A percentile compares a stretch with the other conserved stretches of the same genome.
These are phyloP conservation scores for Triticum timopheevii DNA, from an alignment of 176 grass and related monocot species.

Conservation along the genomic window DNA sequence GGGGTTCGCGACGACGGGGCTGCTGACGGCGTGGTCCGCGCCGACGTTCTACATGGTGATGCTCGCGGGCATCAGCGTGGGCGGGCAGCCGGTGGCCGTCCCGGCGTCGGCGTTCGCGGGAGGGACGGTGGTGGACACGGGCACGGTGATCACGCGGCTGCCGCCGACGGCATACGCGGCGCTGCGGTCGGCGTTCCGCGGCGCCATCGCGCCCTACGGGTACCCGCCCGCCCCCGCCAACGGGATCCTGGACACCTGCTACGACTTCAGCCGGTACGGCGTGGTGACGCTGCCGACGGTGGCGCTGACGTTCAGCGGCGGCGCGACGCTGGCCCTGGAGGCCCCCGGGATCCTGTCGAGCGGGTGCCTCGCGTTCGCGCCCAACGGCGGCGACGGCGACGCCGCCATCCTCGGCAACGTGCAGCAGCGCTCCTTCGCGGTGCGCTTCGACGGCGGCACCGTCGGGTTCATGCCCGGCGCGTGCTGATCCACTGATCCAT, in stretches of 20 bases:
- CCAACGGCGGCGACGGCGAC: constrained; percentile 42
- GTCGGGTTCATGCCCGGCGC: constrained; percentile 60
- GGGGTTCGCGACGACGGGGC: constrained; percentile 53
- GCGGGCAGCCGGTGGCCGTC: constrained; percentile 46
- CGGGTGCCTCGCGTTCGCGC: constrained; percentile 86
- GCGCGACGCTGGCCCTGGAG: constrained; percentile 34
- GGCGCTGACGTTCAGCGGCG: constrained; percentile 47
- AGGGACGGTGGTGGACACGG: constrained; percentile 79
- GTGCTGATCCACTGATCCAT: constrained; percentile 38
- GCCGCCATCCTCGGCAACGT: constrained; percentile 74
- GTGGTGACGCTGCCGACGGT: constrained; percentile 54
- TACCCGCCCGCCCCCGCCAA: constrained; percentile 42
- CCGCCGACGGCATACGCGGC: constrained; percentile 70
- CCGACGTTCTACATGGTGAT: constrained; percentile 76
- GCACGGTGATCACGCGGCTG: constrained; percentile 79
- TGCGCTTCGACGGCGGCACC: constrained; percentile 63
- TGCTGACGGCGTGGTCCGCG: constrained; percentile 37
- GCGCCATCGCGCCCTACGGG: constrained; percentile 37
- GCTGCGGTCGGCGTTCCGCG: constrained; percentile 64
- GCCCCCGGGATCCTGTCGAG: constrained; percentile 57
- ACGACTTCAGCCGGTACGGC: constrained; percentile 57
- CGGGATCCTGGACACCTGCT: constrained; percentile 76
- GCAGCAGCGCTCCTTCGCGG: constrained; percentile 80
- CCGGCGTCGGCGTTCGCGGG: constrained; percentile 43
- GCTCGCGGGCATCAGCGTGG: constrained; percentile 62